These are phyloP conservation scores for Neoconidiobolus thromboides DNA, from an alignment of 371 early-diverging fungal species.

Conservation along the genomic window DNA sequence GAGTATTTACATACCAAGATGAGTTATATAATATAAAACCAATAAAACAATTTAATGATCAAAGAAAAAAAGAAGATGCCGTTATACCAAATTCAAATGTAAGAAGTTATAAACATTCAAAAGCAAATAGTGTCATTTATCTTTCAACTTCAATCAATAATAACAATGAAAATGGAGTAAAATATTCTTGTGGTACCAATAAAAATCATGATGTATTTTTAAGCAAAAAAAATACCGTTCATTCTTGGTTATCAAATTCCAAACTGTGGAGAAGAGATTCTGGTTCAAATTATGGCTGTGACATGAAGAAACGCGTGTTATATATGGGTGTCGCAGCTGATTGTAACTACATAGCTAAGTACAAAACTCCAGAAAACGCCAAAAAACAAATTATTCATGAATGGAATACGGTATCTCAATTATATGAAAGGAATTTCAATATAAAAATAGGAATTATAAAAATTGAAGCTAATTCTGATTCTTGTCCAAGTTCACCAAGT, in stretches of 20 bases:
- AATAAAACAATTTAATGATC: constrained; percentile 23
- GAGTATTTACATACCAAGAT: constrained; percentile 28
- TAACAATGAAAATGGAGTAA: not conserved
- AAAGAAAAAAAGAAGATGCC: constrained; percentile 34
- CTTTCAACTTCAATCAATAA: constrained; percentile 16
- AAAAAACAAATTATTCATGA: constrained; percentile 46
- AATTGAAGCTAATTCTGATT: constrained; percentile 39
- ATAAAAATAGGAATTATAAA: constrained; percentile 66
- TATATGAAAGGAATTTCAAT: constrained; percentile 85
- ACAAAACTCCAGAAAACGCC: constrained; percentile 31
- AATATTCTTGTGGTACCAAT: not conserved
- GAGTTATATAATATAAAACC: constrained; percentile 45
- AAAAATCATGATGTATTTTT: constrained; percentile 8
- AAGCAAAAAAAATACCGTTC: constrained; percentile 4
- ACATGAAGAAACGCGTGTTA: constrained; percentile 11
- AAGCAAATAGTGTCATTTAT: constrained; percentile 10
- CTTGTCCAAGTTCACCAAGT: constrained; percentile 28
- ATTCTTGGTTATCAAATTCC: too few species aligned
- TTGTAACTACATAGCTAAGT: constrained; percentile 45
- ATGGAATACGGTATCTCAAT: constrained; percentile 55
- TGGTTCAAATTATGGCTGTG: not conserved
- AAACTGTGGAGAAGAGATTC: too few species aligned
- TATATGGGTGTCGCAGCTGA: constrained; percentile 50
- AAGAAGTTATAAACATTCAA: not conserved
- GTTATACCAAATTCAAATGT: constrained; percentile 13